Evolutionary conservation across 2,329 filamentous ascomycete genomes (phyloP).

Genomic region (Trichoderma sp.): DNA sequence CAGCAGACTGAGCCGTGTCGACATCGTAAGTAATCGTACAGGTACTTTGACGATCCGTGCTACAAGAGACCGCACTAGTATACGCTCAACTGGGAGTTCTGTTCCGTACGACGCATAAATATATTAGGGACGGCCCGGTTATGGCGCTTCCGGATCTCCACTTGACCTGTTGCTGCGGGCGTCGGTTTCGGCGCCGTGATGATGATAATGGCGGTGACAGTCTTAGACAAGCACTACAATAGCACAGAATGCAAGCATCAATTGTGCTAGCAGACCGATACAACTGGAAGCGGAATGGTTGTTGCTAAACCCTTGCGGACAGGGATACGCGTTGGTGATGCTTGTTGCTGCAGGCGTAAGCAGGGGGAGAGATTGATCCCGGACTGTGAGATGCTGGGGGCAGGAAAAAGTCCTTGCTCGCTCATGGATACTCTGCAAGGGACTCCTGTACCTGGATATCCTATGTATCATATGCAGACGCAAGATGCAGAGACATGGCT

Average conservation of each 20-base stretch:
- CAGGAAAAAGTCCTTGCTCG: neutral
- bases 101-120: neutral
- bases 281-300: neutral
- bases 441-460: neutral
- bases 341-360: neutral
- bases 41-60: neutral
- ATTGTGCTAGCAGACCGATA: neutral
- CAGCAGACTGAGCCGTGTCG: neutral
- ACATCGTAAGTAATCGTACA: neutral
- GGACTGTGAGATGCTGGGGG: neutral
- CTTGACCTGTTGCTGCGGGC: neutral
- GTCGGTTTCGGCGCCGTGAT: neutral
- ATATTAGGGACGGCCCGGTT: conserved; percentile 1
- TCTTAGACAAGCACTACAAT: neutral
- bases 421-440: neutral
- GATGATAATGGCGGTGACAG: neutral
- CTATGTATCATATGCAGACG: neutral
- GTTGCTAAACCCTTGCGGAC: neutral
- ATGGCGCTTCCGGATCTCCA: neutral
- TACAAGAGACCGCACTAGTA: neutral
- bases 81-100: neutral
- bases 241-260: neutral
- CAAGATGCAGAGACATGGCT: neutral
- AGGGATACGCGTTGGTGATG: conserved; percentile 1
- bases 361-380: neutral